Percentiles rank a stretch among this genome's conserved stretches.
These are phyloP conservation scores for Dictyostelium capitatum DNA, from an alignment of 78 protist species.

Conservation along the genomic window DNA sequence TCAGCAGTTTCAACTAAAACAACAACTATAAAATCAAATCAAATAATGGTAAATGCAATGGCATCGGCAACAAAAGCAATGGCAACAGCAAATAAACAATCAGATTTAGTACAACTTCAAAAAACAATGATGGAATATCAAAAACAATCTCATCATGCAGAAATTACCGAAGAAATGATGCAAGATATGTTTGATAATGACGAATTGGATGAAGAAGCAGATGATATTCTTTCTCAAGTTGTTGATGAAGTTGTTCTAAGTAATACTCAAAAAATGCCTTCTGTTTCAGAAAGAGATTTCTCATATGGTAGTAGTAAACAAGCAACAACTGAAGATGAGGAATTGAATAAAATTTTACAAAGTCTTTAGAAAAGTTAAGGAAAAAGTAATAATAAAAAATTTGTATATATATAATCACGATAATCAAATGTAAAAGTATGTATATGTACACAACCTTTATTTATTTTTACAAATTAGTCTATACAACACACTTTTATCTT, in stretches of 20 bases:
- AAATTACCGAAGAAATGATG: conserved; percentile 61
- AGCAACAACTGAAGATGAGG: conserved; percentile 15
- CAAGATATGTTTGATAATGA: conserved; percentile 82
- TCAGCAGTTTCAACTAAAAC: conserved; percentile 54
- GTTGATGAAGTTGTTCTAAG: conserved; percentile 52
- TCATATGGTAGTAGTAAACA: neutral
- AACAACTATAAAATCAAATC: conserved; percentile 8
- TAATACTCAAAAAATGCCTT: conserved; percentile 47
- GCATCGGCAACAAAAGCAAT: conserved; percentile 53
- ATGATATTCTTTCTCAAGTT: conserved; percentile 46
- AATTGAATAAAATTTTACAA: conserved; percentile 5
- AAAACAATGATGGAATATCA: conserved; percentile 71
- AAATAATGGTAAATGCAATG: conserved; percentile 63
- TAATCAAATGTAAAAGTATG: too few species aligned
- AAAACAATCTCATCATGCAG: conserved; percentile 56
- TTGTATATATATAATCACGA: too few species aligned
- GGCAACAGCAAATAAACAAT: conserved; percentile 30
- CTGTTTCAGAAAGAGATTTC: neutral
- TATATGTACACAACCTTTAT: too few species aligned
- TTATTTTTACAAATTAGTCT: too few species aligned
- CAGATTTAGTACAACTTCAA: conserved; percentile 40
- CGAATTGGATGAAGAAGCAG: conserved; percentile 69
- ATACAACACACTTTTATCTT: too few species aligned
- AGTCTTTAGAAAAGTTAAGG: neutral
- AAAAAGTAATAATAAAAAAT: too few species aligned